Evolutionary conservation across 2,329 filamentous ascomycete genomes (phyloP), one percentile per base, ranked within the genome.

Genomic region (Sarocladium brachiariae): DNA sequence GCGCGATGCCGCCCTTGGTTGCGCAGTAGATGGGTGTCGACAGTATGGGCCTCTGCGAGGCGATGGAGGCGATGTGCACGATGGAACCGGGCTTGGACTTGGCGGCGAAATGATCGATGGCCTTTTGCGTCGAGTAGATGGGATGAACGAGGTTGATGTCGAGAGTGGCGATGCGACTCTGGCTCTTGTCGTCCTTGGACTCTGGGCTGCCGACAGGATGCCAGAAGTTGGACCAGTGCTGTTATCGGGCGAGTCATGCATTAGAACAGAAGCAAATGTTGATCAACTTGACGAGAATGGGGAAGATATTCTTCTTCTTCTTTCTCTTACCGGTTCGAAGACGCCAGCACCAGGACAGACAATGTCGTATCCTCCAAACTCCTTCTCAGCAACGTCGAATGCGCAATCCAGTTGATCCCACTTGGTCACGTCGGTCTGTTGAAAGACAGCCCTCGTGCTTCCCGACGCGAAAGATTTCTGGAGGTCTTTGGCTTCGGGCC

Each of bases 331-430:
- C 5, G 49, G 49, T 23, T 76, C 73, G 61, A 67, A 76, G 23
- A 76, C 62, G 5, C 73, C 73, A 2, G 73, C 73, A 16, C 73
- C 72, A 0, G 73, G 73, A 49, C 71, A 73, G 13, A 74, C 67
- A 38, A 76, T 68, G 51, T 76, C 72, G 3, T 69, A 57, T 18
- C 57, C 59, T 3, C 62, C 61, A 49, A 70, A 69, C 45, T 61
- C 57, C 18, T 52, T 37, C 16, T 54, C 52, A 1, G 61, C 63
- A 2, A 57, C 56, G 9, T 54, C 52, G 55, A 71, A 68, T 55
- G 67, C 63, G 49, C 37, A 41, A 5, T 59, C 53, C 3, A 71
- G 58, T 16, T 67, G 57, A 4, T 55, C 49, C 65, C 68, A 70
- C 51, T 58, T 48, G 1, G 60, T 65, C 1, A 70, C 68, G 56